Evolutionary conservation across 306 rosid genomes (phyloP), one percentile per base, ranked within the genome.

Genomic region (Mimosa pudica): DNA sequence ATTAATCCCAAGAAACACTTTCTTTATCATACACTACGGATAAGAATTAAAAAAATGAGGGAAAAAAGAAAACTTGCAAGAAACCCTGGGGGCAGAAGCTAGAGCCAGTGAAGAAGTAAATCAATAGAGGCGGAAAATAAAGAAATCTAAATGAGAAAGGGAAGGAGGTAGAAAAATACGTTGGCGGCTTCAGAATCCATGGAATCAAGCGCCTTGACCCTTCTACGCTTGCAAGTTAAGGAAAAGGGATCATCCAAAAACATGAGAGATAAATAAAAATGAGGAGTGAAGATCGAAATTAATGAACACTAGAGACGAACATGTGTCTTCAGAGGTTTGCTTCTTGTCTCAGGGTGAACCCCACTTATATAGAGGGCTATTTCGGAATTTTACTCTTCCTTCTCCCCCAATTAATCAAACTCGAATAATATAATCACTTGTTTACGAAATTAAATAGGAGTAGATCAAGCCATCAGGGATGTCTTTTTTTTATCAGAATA

Each of bases 181-280:
- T 89, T 80, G 17, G 90, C 85, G 36, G 81, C 85, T 74, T 85
- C 82, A 47, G 87, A 73, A 69, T 87, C 97, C 97, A 90, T 86
- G 76, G 80, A 83, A 86, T 78, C 81, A 79, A 74, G 7, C 84
- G 47, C 73, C 36, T 79, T 69, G 84, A 90, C 47, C 79, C 84
- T 89, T 81, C 95, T 91, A 80, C 92, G 72, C 75, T 93, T 93
- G 54, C 82, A 66, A 66, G 77, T 70, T 68, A 71, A 57, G 76
- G 87, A 83, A 17, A 60, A 71, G 33, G 81, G 82, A 81, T 74
- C 55, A 87, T 84, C 92, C 76, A 79, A n/a, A 82, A 85, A 63
- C 98, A 91, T 90, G 77, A 86, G 87, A 77, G 73, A 66, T 24
- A 24, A 61, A 32, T 5, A 42, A 52, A 41, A 8, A 24, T 0